Percentiles rank a stretch among this genome's conserved stretches.
Conservation (phyloP, 2,329 filamentous ascomycete genomes). For the Dothistroma pini region DNA sequence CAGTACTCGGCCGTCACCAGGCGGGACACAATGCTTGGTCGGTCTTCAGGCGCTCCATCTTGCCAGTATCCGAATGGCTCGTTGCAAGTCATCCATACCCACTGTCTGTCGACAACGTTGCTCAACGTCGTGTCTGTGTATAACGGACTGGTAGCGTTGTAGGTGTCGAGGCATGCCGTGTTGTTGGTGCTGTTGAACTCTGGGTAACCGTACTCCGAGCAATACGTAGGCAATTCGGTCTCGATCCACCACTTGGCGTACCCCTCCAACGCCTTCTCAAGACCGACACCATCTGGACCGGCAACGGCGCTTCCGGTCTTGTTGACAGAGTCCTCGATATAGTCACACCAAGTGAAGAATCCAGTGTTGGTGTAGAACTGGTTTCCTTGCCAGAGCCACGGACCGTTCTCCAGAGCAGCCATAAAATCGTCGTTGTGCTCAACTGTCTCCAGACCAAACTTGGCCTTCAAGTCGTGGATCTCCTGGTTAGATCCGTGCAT, state of each 20-base stretch:
- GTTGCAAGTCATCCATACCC: constrained; percentile 61
- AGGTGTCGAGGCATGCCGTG: constrained; percentile 52
- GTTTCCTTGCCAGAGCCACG: constrained; percentile 57
- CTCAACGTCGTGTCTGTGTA: constrained; percentile 49
- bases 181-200: constrained; percentile 47
- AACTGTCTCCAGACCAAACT: constrained; percentile 52
- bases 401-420: constrained; percentile 52
- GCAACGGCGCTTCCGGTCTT: constrained; percentile 9
- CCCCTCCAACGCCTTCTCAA: constrained; percentile 50
- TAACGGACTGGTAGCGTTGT: constrained; percentile 48
- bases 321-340: constrained; percentile 33
- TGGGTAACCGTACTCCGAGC: constrained; percentile 47
- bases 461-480: constrained; percentile 46
- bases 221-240: constrained; percentile 46
- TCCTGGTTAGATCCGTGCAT: constrained; percentile 29
- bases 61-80: constrained; percentile 60
- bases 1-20: constrained; percentile 52
- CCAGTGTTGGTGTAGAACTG: constrained; percentile 44
- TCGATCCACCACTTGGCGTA: constrained; percentile 54
- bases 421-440: constrained; percentile 53
- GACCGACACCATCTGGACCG: constrained; percentile 49
- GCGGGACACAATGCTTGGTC: constrained; percentile 51
- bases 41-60: constrained; percentile 48
- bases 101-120: constrained; percentile 52
- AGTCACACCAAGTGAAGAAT: constrained; percentile 48